Evolutionary conservation across 75 land plant species (phyloP), one percentile per base, ranked within the genome.

Genomic region (Chamaecyparis obtusa): DNA sequence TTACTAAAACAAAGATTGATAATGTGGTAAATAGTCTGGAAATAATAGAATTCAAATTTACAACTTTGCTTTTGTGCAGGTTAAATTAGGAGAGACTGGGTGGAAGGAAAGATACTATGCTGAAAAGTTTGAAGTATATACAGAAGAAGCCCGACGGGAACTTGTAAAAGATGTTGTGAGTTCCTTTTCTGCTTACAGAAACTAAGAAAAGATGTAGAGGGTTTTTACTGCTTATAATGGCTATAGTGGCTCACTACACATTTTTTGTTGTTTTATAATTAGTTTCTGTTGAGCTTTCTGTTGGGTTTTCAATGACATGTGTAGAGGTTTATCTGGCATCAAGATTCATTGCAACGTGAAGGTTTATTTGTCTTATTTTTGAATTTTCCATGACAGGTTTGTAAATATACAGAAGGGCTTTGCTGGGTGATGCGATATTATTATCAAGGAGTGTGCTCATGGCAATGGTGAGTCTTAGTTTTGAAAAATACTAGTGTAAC

Each of bases 91-190:
- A 69, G 88, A 89, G 36, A 82, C 74, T 60, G 94, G 94, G 41
- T 93, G 90, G 91, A 92, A 93, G 46, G 89, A 87, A 46, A 71
- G 93, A 60, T 93, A 93, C 55, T 93, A 93, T 88, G 60, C 83
- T 48, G 88, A 87, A 43, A 93, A 93, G 32, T 93, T 93, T 83
- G 78, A 75, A 41, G 93, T 90, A 36, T 49, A 87, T 60, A 57
- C 90, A 78, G 16, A 91, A 86, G 39, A 90, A 92, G 64, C 83
- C 86, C 39, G 87, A 90, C 39, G 83, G 16, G 60, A 86, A 85
- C 32, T 84, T 86, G n/a, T 54, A 81, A 90, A 87, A 71, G 90
- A 88, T 55, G 87, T 90, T 84, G 94, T 93, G 83, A n/a, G 93
- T 88, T 27, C 19, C 21, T 36, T 17, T 27, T 3, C 76, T 24